These are phyloP conservation scores for Xylaria palmicola DNA, from an alignment of 495 filamentous ascomycete species.

Conservation along the genomic window DNA sequence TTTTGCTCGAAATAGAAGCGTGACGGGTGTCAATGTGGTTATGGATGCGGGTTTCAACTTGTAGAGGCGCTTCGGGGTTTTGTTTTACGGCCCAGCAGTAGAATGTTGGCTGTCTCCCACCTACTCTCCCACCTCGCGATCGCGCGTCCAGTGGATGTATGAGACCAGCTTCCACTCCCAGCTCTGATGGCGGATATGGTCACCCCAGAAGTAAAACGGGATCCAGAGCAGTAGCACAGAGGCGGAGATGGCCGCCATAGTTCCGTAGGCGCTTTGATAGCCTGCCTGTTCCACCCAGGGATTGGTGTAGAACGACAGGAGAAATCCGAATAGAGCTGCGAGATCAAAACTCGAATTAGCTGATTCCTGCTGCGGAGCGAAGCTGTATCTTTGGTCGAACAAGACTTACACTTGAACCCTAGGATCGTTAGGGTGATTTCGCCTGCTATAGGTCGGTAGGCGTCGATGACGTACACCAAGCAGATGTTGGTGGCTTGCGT, in stretches of 20 bases:
- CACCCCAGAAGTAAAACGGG: constrained; percentile 51
- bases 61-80: too few relatives aligned
- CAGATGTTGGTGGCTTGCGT: constrained; percentile 51
- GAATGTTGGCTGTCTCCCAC: not conserved
- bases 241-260: constrained; percentile 53
- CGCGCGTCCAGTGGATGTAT: constrained; percentile 47
- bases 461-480: constrained; percentile 55
- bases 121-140: constrained; percentile 52
- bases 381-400: not conserved
- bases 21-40: constrained; percentile 45
- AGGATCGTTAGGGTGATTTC: constrained; percentile 52
- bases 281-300: constrained; percentile 54
- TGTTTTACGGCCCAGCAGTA: too few relatives aligned
- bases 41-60: constrained; percentile 43
- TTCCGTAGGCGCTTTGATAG: constrained; percentile 51
- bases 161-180: constrained; percentile 48
- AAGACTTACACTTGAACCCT: constrained; percentile 48
- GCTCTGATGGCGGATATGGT: constrained; percentile 42
- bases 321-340: constrained; percentile 53
- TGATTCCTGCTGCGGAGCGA: not conserved
- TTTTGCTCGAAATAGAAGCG: constrained; percentile 40
- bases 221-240: constrained; percentile 40
- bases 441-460: constrained; percentile 55
- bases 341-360: not conserved
- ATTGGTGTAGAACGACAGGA: constrained; percentile 60